Percentiles rank a stretch among this genome's conserved stretches.
Conservation (phyloP, 768 basidiomycete genomes). For the Tylopilus sp. region DNA sequence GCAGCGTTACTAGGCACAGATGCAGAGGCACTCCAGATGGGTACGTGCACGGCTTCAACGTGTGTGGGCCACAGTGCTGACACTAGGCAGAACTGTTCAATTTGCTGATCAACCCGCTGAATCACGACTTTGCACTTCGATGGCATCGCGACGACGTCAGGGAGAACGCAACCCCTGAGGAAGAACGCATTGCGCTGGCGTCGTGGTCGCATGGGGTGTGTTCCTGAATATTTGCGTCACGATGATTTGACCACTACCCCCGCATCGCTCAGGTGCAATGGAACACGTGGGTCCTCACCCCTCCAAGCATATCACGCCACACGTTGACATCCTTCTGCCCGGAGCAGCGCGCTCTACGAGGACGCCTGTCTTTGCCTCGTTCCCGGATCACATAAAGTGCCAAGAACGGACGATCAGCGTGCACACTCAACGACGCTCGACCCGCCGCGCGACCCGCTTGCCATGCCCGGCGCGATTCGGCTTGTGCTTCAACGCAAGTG, state of each 20-base stretch:
- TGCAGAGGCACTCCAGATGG: slow-evolving; percentile 66
- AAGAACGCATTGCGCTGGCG: slow-evolving; percentile 55
- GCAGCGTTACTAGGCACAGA: slow-evolving; percentile 51
- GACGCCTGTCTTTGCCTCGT: slow-evolving; percentile 72
- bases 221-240: too few relatives aligned
- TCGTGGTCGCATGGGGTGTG: slow-evolving; percentile 64
- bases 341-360: slow-evolving; percentile 55
- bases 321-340: too few relatives aligned
- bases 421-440: slow-evolving; percentile 46
- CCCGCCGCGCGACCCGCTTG: slow-evolving; percentile 54
- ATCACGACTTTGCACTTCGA: slow-evolving; percentile 64
- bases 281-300: slow-evolving; percentile 62
- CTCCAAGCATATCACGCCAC: not conserved
- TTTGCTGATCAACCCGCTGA: slow-evolving; percentile 63
- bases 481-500: slow-evolving; percentile 54
- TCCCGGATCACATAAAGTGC: slow-evolving; percentile 59
- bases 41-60: slow-evolving; percentile 36
- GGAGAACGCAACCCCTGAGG: slow-evolving; percentile 53
- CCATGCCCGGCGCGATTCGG: slow-evolving; percentile 66
- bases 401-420: slow-evolving; percentile 58
- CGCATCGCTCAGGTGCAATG: slow-evolving; percentile 63
- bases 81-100: slow-evolving; percentile 59
- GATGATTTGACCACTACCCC: too few relatives aligned
- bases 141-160: slow-evolving; percentile 80
- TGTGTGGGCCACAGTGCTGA: not conserved